Evolutionary conservation across 164 flowering plant genomes (phyloP).

Genomic region (Annona squamosa): DNA sequence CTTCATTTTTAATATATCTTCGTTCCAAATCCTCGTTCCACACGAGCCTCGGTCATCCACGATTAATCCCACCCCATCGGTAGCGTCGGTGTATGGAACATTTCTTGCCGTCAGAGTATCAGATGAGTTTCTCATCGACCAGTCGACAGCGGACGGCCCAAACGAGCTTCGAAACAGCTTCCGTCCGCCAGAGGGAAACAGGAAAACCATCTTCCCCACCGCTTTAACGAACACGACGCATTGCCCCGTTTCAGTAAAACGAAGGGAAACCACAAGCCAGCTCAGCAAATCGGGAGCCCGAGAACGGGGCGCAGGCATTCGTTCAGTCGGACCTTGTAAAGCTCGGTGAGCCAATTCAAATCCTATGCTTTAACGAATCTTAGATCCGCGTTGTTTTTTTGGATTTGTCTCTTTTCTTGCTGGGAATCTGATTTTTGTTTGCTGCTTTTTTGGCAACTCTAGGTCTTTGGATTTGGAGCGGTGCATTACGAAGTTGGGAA

Average conservation of each 20-base stretch:
- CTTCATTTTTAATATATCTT: too few relatives aligned
- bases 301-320: background rate
- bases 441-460: background rate
- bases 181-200: background rate
- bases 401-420: background rate
- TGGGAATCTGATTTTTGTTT: background rate
- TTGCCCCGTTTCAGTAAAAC: background rate
- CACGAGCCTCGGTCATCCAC: too few relatives aligned
- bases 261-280: background rate
- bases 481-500: background rate
- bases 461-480: background rate
- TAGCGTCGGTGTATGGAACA: background rate
- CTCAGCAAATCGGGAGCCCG: background rate
- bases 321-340: background rate
- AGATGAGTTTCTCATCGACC: too few relatives aligned
- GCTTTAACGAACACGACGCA: background rate
- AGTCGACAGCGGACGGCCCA: background rate
- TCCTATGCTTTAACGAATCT: background rate
- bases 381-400: background rate
- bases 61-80: background rate
- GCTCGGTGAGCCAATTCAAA: background rate
- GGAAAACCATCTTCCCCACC: background rate
- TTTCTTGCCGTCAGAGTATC: background rate
- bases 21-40: too few relatives aligned
- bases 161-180: background rate